These are phyloP conservation scores for Schizophyllum amplum DNA, from an alignment of 1,284 basidiomycete genomes.

Conservation along the genomic window DNA sequence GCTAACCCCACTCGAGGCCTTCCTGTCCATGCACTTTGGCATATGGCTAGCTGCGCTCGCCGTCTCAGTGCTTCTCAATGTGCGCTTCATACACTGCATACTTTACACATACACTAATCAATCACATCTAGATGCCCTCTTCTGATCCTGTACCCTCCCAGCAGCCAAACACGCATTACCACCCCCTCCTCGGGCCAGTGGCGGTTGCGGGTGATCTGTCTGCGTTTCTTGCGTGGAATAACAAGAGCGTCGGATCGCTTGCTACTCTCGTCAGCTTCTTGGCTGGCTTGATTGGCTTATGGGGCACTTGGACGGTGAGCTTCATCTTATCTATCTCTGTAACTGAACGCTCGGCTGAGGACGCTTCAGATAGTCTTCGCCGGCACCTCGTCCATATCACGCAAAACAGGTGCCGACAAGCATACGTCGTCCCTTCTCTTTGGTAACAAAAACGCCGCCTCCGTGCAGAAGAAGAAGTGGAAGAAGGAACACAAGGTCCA, in stretches of 20 bases:
- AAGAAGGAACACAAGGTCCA: slow-evolving; percentile 33
- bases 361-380: slow-evolving; percentile 52
- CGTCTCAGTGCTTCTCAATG: slow-evolving; percentile 51
- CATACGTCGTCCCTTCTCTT: slow-evolving; percentile 72
- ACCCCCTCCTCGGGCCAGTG: slow-evolving; percentile 58
- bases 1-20: slow-evolving; percentile 59
- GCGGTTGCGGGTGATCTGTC: slow-evolving; percentile 42
- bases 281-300: slow-evolving; percentile 44
- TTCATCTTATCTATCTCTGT: slow-evolving; percentile 6
- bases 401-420: slow-evolving; percentile 73
- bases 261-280: slow-evolving; percentile 42
- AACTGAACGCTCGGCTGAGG: not conserved
- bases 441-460: slow-evolving; percentile 66
- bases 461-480: slow-evolving; percentile 61
- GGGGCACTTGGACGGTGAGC: slow-evolving; percentile 68
- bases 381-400: slow-evolving; percentile 45
- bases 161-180: slow-evolving; percentile 22
- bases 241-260: slow-evolving; percentile 46
- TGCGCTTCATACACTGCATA: slow-evolving; percentile 17
- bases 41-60: slow-evolving; percentile 48
- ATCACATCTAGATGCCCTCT: slow-evolving; percentile 33
- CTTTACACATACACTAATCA: not conserved
- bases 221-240: slow-evolving; percentile 61
- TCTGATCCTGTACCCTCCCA: slow-evolving; percentile 21
- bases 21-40: slow-evolving; percentile 54